Evolutionary conservation across 495 filamentous ascomycete genomes (phyloP), one percentile per base, ranked within the genome.

Genomic region (Glonium stellatum): DNA sequence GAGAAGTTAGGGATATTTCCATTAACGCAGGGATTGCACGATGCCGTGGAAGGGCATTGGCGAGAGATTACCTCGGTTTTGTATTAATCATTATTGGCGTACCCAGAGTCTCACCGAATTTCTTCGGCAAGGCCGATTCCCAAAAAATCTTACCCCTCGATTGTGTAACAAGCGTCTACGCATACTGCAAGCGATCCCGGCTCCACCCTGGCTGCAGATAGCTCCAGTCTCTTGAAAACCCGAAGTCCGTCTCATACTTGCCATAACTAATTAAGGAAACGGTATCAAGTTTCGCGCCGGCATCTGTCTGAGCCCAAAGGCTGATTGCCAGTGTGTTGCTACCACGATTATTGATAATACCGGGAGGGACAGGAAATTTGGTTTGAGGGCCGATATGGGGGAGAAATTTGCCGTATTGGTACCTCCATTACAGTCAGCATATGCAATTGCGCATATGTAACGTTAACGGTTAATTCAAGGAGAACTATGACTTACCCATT

Each of bases 301-400:
- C 54, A 37, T 62, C 51, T 4, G 54, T 59, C 41, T 62, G 63
- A 23, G 37, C 54, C 61, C 78, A 80, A 57, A 81, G 12, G 61
- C 73, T 77, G 19, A 81, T 66, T 11, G 71, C 75, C 46, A 81
- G 74, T 78, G 44, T n/a, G n/a, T n/a, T n/a, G n/a, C n/a, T n/a
- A n/a, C n/a, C n/a, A n/a, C n/a, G n/a, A n/a, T n/a, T n/a, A n/a
- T 81, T 80, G 58, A 79, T 67, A 13, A 80, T 66, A 2, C 79
- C 78, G 0, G 75, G 77, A 8, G 76, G 79, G 50, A 80, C 66
- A 0, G 77, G 78, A 63, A 81, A 80, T 55, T 65, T 61, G 8
- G 72, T 79, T 65, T 79, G 77, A 0, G 78, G 78, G 0, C 77
- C 78, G 31, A 80, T 75, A 59, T 79, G 72, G n/a, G 76, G 73